Conservation (phyloP, 78 protist species). For the Dictyostelium brefeldianum region DNA sequence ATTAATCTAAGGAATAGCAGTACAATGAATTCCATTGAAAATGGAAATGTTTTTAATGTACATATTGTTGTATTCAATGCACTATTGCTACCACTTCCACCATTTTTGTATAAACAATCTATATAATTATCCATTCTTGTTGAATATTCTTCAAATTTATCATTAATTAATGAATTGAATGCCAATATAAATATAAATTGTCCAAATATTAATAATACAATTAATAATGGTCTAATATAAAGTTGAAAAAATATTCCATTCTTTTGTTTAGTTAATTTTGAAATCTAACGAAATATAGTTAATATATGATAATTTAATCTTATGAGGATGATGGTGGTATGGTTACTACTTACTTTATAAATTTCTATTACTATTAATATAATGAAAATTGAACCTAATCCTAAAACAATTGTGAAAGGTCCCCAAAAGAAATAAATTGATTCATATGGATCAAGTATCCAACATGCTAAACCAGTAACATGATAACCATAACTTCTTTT, state of each 20-base stretch:
- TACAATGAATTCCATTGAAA: background rate
- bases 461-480: slow-evolving; percentile 6
- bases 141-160: background rate
- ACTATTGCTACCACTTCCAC: no score
- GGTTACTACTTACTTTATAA: background rate
- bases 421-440: background rate
- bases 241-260: background rate
- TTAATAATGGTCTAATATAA: background rate
- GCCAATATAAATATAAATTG: background rate
- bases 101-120: slow-evolving; percentile 5
- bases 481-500: background rate
- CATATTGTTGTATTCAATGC: background rate
- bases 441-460: background rate
- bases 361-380: background rate
- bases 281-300: background rate
- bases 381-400: background rate
- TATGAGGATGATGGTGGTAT: no score
- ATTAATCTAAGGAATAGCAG: background rate
- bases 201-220: slow-evolving; percentile 2
- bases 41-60: background rate
- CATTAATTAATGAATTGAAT: background rate
- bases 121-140: background rate
- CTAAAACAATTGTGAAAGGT: background rate
- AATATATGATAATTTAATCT: background rate
- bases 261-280: background rate